These are phyloP conservation scores for Chlorella sp. DNA, from an alignment of 139 green algal genomes.

Conservation along the genomic window DNA sequence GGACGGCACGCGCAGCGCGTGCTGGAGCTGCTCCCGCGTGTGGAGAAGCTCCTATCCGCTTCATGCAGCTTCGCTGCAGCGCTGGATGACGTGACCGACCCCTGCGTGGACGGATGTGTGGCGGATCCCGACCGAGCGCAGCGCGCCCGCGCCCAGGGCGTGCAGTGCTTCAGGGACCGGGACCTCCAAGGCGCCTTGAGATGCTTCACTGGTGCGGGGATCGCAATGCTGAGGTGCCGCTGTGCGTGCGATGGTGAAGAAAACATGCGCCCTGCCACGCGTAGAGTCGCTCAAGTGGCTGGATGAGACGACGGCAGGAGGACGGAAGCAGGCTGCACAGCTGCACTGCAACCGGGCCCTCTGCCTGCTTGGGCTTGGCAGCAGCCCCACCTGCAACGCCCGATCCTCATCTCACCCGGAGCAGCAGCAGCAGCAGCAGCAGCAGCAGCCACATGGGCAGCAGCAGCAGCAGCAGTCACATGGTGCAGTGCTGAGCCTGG, in stretches of 20 bases:
- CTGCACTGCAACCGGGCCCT: constrained; percentile 15
- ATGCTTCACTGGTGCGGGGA: too few relatives aligned
- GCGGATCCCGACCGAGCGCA: too few relatives aligned
- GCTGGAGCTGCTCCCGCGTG: background rate
- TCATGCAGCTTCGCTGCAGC: background rate
- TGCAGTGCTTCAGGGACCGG: too few relatives aligned
- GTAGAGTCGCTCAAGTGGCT: too few relatives aligned
- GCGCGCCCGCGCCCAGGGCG: too few relatives aligned
- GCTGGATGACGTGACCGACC: background rate
- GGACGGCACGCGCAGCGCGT: background rate
- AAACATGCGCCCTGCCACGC: background rate
- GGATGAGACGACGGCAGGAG: background rate
- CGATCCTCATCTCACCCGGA: too few relatives aligned
- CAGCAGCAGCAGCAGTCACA: constrained; percentile 5
- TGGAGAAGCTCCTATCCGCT: background rate
- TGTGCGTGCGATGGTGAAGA: background rate
- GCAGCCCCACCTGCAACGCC: background rate
- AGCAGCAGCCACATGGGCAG: background rate
- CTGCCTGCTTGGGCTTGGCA: constrained; percentile 4
- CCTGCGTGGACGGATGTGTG: background rate
- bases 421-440: background rate
- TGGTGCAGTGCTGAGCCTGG: background rate
- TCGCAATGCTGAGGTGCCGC: background rate
- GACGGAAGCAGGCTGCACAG: background rate
- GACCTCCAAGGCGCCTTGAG: too few relatives aligned